A percentile compares a stretch with the other conserved stretches of the same genome.
Evolutionary conservation across 192 early-diverging fungal species (phyloP).

Genomic region (Geranomyces michiganensis): DNA sequence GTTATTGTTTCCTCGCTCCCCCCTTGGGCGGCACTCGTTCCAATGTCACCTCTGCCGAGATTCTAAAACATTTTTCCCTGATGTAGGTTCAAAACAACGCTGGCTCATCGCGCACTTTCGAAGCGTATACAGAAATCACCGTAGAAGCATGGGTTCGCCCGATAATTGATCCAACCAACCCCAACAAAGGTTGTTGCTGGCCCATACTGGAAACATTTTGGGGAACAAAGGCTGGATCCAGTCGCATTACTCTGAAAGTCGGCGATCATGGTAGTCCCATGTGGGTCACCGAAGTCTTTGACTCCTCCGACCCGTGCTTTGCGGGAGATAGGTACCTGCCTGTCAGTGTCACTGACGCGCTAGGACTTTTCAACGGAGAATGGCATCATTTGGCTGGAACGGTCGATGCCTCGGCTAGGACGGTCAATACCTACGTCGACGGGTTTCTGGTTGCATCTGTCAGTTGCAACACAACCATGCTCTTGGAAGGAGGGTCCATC

Average conservation of each 20-base stretch:
- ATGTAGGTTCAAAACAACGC: conserved; percentile 25
- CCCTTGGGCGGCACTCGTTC: too few relatives aligned
- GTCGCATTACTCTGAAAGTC: background rate
- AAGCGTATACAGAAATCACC: background rate
- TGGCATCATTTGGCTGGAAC: background rate
- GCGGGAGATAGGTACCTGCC: background rate
- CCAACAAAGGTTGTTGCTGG: conserved; percentile 1
- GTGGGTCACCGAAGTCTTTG: background rate
- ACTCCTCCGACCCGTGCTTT: background rate
- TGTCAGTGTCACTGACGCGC: background rate
- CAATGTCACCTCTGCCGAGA: too few relatives aligned
- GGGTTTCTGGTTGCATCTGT: too few relatives aligned
- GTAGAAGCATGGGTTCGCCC: background rate
- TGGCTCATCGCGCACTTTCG: background rate
- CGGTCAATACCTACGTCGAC: too few relatives aligned
- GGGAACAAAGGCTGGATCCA: background rate
- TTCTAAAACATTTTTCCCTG: too few relatives aligned
- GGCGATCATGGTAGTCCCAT: background rate
- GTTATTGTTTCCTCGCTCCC: too few relatives aligned
- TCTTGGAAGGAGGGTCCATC: background rate
- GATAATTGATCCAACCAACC: background rate
- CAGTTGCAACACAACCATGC: too few relatives aligned
- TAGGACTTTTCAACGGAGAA: background rate
- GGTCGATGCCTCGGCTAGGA: too few relatives aligned
- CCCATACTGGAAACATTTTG: background rate